phyloP scores from a whole-genome alignment of 2,329 filamentous ascomycete species.

The Cytospora chrysosperma region DNA sequence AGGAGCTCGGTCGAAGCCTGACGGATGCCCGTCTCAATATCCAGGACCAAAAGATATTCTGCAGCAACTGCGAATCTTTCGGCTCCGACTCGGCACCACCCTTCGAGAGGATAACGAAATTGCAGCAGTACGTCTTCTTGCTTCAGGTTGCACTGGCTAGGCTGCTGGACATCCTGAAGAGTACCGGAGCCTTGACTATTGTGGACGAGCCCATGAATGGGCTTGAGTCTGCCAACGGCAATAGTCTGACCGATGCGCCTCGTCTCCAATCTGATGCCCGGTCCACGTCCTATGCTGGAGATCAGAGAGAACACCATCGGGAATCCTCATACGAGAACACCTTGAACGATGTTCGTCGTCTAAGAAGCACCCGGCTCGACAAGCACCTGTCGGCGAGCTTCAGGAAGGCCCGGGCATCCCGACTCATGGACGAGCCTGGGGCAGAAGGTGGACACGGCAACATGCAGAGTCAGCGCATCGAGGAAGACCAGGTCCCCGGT shows the following conservation, averaged over 20 bases:
- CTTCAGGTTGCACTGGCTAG: slow-evolving; percentile 88
- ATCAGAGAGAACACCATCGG: slow-evolving; percentile 57
- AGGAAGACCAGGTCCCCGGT: slow-evolving; percentile 72
- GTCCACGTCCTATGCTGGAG: slow-evolving; percentile 71
- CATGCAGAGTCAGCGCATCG: slow-evolving; percentile 66
- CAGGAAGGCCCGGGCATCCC: slow-evolving; percentile 83
- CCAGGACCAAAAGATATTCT: slow-evolving; percentile 68
- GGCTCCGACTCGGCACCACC: slow-evolving; percentile 50
- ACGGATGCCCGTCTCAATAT: slow-evolving; percentile 71
- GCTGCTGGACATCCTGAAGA: slow-evolving; percentile 81
- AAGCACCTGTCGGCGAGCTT: slow-evolving; percentile 92
- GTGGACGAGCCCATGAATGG: slow-evolving; percentile 69
- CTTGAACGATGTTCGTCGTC: slow-evolving; percentile 86
- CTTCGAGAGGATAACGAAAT: slow-evolving; percentile 75
- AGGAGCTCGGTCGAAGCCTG: slow-evolving; percentile 67
- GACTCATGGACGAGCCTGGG: slow-evolving; percentile 86
- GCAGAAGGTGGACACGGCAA: slow-evolving; percentile 55
- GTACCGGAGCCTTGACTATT: slow-evolving; percentile 75
- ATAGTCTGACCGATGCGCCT: slow-evolving; percentile 48
- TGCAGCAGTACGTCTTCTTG: slow-evolving; percentile 93
- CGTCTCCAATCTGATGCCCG: slow-evolving; percentile 64
- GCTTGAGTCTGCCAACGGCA: slow-evolving; percentile 66
- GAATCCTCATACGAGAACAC: slow-evolving; percentile 90
- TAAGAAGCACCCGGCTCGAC: slow-evolving; percentile 91
- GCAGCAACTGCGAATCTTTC: slow-evolving; percentile 62